Percentiles rank a stretch among this genome's conserved stretches.
Evolutionary conservation across 257 asterid genomes (phyloP).

Genomic region (Solanum tacnaense): DNA sequence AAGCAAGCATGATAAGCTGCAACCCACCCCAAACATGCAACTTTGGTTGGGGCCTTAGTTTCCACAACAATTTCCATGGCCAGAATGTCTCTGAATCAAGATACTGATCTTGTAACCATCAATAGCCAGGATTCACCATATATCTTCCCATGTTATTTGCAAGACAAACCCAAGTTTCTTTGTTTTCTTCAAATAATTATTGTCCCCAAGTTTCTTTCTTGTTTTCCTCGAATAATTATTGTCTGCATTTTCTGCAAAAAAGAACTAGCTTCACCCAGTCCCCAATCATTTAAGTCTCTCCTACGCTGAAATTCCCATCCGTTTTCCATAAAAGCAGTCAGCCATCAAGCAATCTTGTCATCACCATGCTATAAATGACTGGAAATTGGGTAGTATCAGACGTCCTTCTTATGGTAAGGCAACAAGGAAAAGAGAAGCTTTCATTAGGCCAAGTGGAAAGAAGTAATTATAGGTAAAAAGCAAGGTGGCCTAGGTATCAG

Average conservation of each 20-base stretch:
- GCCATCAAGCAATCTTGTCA: neutral
- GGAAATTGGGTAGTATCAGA: neutral
- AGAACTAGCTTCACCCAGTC: neutral
- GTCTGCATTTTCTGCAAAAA: neutral
- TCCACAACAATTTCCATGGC: neutral
- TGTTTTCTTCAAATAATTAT: too few species aligned
- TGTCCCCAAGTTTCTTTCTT: neutral
- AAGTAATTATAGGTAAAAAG: neutral
- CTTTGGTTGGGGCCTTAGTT: neutral
- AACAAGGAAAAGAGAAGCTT: neutral
- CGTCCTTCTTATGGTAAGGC: neutral
- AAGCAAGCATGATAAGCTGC: neutral
- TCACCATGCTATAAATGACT: neutral
- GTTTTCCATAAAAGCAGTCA: neutral
- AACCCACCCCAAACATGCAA: neutral
- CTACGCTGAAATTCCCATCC: neutral
- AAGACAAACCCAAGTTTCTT: neutral
- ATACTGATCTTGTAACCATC: neutral
- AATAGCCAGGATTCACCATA: neutral
- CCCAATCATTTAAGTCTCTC: neutral
- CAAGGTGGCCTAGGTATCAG: neutral
- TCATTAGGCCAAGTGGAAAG: neutral
- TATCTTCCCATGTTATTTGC: neutral
- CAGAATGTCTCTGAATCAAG: neutral
- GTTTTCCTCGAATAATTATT: neutral